Evolutionary conservation across 805 yeast species (phyloP), one percentile per base, ranked within the genome.

Genomic region (Saturnispora sekii): DNA sequence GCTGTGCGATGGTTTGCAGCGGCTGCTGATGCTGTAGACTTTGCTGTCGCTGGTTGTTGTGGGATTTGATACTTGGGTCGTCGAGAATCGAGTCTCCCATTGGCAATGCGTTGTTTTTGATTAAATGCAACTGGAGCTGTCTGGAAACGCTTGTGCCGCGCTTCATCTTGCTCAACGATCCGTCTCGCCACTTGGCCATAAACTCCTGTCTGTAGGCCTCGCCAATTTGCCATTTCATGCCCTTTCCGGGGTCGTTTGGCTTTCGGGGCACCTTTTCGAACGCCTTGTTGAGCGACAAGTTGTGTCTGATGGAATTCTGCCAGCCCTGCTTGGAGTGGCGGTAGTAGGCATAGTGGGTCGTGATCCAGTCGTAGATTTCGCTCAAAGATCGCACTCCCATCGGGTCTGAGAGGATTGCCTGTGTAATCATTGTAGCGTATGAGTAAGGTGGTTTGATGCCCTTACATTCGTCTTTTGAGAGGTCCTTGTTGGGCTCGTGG

Each of bases 191-290:
- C 66, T 88, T 85, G 53, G 73, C 76, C 60, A 89, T 64, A 56
- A 89, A 89, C 52, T 93, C 98, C 38, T 79, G 80, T 56, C 83
- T 81, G 61, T 84, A 90, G 40, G 79, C 68, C 35, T 86, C 93
- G 51, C 88, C 79, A 48, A 93, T 89, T 66, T 88, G 94, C 99
- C 99, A 93, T 65, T 93, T 93, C 95, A 93, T 90, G 51, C 98
- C 97, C 63, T 93, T 93, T 14, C 99, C 98, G 0, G 97, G 97
- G 66, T 93, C 97, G 62, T 87, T 83, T 29, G 95, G 89, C 59
- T 84, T 77, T 57, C 99, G 74, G 35, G 97, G 96, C 17, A 90
- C 97, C 65, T 93, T 93, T 58, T 90, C 97, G 66, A 93, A 93
- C 12, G 98, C 97, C 68, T 90, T 93, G 65, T 93, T 93, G 48